Evolutionary conservation across 176 grass and related monocot genomes (phyloP).

Genomic region (Oryza brachyantha): DNA sequence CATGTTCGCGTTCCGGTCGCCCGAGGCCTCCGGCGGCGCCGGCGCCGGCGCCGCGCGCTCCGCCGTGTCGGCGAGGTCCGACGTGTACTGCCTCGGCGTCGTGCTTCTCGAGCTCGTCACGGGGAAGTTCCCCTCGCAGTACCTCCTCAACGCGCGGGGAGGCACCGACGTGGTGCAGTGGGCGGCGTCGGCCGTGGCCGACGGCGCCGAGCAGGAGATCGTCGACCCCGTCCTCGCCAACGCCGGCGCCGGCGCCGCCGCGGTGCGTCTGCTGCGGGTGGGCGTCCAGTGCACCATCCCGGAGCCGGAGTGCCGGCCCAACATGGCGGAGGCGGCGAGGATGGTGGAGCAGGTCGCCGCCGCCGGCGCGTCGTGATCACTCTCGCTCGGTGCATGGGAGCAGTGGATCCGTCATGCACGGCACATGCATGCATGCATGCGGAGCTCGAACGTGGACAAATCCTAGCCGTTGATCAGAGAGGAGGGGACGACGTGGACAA

Average conservation of each 20-base stretch:
- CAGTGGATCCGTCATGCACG: not conserved
- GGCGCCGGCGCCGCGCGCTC: not conserved
- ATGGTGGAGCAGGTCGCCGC: slow-evolving; percentile 55
- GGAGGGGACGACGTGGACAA: not conserved
- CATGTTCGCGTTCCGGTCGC: slow-evolving; percentile 68
- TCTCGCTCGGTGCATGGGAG: not conserved
- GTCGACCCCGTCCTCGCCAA: slow-evolving; percentile 28
- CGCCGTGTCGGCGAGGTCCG: slow-evolving; percentile 44
- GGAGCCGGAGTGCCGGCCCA: slow-evolving; percentile 47
- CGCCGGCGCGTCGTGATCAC: not conserved
- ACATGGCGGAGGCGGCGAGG: slow-evolving; percentile 37
- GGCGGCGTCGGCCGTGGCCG: slow-evolving; percentile 36
- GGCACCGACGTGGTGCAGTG: slow-evolving; percentile 70
- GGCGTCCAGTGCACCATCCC: slow-evolving; percentile 33
- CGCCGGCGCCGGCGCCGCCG: not conserved
- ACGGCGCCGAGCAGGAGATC: slow-evolving; percentile 40
- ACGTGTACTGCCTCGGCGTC: slow-evolving; percentile 78
- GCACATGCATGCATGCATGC: too few relatives aligned
- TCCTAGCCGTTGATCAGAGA: slow-evolving; percentile 13
- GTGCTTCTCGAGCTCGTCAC: slow-evolving; percentile 66
- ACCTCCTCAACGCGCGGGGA: slow-evolving; percentile 54
- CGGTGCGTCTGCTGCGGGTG: slow-evolving; percentile 41
- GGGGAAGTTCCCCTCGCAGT: slow-evolving; percentile 62
- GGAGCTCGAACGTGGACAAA: slow-evolving; percentile 13
- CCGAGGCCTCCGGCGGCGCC: slow-evolving; percentile 32